Evolutionary conservation across 306 rosid genomes (phyloP), one percentile per base, ranked within the genome.

Genomic region (Cucurbita moschata): DNA sequence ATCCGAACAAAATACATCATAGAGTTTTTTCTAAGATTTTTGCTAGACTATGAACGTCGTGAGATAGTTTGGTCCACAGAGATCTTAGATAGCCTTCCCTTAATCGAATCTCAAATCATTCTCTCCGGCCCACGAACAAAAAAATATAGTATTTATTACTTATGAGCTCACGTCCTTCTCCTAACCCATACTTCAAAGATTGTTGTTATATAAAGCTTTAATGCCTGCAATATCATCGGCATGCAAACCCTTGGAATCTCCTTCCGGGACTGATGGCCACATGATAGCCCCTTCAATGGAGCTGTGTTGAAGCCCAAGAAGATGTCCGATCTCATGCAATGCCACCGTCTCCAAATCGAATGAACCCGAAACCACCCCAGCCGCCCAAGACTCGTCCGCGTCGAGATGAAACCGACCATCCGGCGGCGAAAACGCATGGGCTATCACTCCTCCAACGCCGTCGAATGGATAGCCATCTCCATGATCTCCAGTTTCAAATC

Each of bases 201-300:
- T 38, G 10, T 7, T 43, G 42, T 58, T 73, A 40, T 59, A 59
- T 30, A 59, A 59, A 23, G 65, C 65, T n/a, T 30, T 11, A 59
- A 59, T 59, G 42, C 65, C 65, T 26, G 42, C 38, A 26, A 59
- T 59, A 59, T 59, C 65, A 26, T 59, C 65, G 4, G 42, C 42
- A 30, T 59, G 65, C 65, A 59, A 59, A 59, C 65, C 65, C 65
- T 59, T 59, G 15, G 65, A 11, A 26, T 16, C 38, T 26, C 65
- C 65, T 30, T 12, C 65, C 8, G 38, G 65, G 40, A 59, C 42
- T 23, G 12, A 3, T 59, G 65, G 65, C 65, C 65, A 59, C 65
- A 59, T 59, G 42, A 59, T 59, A 59, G 65, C 65, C n/a, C 65
- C 65, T 59, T 59, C 65, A 59, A 30, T 59, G 42, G 65, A 59